Conservation (phyloP, 805 yeast species). For the Schizosaccharomyces lindneri region DNA sequence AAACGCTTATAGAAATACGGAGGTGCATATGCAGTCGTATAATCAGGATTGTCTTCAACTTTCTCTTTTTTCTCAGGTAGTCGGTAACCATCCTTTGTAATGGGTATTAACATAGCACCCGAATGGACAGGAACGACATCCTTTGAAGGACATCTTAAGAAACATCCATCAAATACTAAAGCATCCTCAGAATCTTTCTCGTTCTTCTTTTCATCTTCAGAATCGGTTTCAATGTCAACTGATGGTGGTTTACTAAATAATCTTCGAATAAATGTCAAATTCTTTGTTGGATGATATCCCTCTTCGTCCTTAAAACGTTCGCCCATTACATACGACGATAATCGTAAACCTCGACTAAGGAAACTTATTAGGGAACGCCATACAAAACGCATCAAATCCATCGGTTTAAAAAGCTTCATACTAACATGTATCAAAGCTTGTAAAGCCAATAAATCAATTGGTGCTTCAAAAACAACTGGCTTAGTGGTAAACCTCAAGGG, state of each 20-base stretch:
- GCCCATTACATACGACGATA: constrained; percentile 61
- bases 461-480: constrained; percentile 5
- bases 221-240: not conserved
- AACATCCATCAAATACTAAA: constrained; percentile 48
- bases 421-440: constrained; percentile 5
- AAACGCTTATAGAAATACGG: constrained; percentile 45
- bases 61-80: constrained; percentile 20
- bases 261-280: constrained; percentile 7
- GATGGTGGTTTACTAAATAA: not conserved
- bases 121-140: constrained; percentile 49
- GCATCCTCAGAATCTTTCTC: constrained; percentile 21
- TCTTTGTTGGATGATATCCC: constrained; percentile 39
- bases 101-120: constrained; percentile 46
- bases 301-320: constrained; percentile 38
- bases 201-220: constrained; percentile 16
- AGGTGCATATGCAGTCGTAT: constrained; percentile 68
- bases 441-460: constrained; percentile 5
- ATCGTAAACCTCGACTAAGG: constrained; percentile 22
- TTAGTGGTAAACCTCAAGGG: constrained; percentile 9
- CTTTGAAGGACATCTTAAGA: constrained; percentile 64
- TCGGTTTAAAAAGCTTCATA: constrained; percentile 5
- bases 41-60: constrained; percentile 21
- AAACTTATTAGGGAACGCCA: constrained; percentile 13
- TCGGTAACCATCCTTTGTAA: constrained; percentile 51
- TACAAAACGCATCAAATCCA: constrained; percentile 5